Percentiles rank a stretch among this genome's conserved stretches.
Conservation (phyloP, 495 filamentous ascomycete species). For the Aspergillus homomorphus region DNA sequence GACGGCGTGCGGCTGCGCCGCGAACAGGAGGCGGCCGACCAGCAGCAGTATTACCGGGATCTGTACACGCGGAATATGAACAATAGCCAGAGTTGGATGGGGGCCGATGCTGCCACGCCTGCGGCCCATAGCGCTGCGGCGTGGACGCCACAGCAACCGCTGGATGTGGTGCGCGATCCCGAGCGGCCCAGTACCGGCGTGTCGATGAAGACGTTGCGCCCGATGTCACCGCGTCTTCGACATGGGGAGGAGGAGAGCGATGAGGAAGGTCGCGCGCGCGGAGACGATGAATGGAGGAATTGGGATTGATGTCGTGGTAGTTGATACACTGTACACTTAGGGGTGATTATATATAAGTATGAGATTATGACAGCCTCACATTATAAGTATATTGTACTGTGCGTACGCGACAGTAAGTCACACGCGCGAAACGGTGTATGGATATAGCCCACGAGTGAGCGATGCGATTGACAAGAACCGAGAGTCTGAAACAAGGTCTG, state of each 20-base stretch:
- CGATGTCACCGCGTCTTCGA: constrained; percentile 40
- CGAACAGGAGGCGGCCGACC: constrained; percentile 50
- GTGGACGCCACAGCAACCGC: constrained; percentile 42
- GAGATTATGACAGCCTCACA: not conserved
- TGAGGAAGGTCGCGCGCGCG: constrained; percentile 32
- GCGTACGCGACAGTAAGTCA: too few relatives aligned
- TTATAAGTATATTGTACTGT: too few relatives aligned
- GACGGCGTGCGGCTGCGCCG: constrained; percentile 57
- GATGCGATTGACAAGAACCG: too few relatives aligned
- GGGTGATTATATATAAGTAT: constrained; percentile 7
- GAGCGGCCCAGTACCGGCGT: constrained; percentile 48
- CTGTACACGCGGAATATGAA: constrained; percentile 41
- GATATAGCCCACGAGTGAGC: too few relatives aligned
- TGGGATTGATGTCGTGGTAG: constrained; percentile 34
- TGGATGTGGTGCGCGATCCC: constrained; percentile 45
- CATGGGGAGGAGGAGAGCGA: constrained; percentile 43
- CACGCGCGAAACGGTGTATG: too few relatives aligned
- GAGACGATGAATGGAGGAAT: constrained; percentile 44
- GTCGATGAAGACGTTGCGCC: constrained; percentile 52
- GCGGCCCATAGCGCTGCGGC: constrained; percentile 3
- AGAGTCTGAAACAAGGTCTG: too few relatives aligned
- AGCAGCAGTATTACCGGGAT: constrained; percentile 48
- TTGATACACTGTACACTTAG: not conserved
- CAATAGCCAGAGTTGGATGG: constrained; percentile 34
- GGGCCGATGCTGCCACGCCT: constrained; percentile 8